phyloP scores from a whole-genome alignment of 495 filamentous ascomycete species.

The Aspergillus ostianus region DNA sequence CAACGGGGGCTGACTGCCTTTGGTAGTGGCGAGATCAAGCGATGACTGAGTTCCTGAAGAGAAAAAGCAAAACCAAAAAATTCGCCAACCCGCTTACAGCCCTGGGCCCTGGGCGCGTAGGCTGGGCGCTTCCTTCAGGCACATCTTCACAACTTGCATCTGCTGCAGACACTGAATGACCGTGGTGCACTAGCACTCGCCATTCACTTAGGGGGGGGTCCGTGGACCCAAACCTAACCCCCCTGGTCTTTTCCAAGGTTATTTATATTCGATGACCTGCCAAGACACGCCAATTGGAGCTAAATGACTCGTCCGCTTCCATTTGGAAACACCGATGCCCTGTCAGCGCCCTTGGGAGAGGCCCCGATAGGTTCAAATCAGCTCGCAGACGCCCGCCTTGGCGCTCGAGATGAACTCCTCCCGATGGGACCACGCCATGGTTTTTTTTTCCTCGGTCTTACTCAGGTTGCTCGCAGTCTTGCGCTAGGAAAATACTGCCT shows the following conservation, averaged over 20 bases:
- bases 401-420: conserved; percentile 18
- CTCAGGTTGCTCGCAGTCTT: background rate
- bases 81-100: background rate
- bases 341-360: conserved; percentile 1
- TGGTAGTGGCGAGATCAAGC: background rate
- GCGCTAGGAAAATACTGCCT: background rate
- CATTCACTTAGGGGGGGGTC: background rate
- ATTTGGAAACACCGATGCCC: conserved; percentile 1
- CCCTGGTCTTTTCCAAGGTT: background rate
- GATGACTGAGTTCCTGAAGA: background rate
- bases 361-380: conserved; percentile 3
- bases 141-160: background rate
- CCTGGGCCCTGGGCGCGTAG: background rate
- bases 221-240: background rate
- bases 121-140: background rate
- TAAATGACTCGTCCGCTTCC: background rate
- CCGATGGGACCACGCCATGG: conserved; percentile 11
- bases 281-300: background rate
- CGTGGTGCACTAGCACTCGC: background rate
- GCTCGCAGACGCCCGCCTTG: conserved; percentile 11
- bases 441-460: background rate
- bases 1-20: background rate
- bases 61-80: background rate
- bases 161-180: background rate
- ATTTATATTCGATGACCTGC: background rate